phyloP scores from a whole-genome alignment of 2,329 filamentous ascomycete species.

The Colletotrichum nymphaeae region DNA sequence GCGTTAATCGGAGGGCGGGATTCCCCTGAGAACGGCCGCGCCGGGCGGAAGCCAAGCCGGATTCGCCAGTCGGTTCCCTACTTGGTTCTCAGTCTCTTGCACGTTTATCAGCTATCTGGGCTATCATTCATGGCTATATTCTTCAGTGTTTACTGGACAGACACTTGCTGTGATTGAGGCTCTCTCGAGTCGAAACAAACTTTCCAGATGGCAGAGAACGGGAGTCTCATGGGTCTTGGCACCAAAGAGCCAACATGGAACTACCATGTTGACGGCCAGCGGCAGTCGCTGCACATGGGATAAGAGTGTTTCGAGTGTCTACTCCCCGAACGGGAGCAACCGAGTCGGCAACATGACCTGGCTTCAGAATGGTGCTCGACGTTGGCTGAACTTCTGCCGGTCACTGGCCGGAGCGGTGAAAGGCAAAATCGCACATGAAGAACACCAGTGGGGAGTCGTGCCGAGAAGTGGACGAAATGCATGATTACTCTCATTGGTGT shows the following conservation, averaged over 20 bases:
- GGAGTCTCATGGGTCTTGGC: slow-evolving; percentile 21
- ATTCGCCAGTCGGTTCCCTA: background rate
- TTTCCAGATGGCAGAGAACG: background rate
- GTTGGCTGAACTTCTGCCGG: slow-evolving; percentile 18
- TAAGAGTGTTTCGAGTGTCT: slow-evolving; percentile 20
- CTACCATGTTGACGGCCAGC: background rate
- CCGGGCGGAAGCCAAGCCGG: background rate
- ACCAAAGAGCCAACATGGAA: slow-evolving; percentile 12
- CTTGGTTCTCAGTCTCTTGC: background rate
- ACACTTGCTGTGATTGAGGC: background rate
- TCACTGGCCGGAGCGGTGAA: background rate
- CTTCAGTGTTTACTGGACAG: background rate
- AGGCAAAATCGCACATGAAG: background rate
- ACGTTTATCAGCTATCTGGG: background rate
- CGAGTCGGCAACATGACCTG: background rate
- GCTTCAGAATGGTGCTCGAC: background rate
- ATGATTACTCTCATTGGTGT: background rate
- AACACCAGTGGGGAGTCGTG: background rate
- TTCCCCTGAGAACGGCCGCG: background rate
- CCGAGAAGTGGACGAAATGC: background rate
- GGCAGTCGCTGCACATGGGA: slow-evolving; percentile 4
- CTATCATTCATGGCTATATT: background rate
- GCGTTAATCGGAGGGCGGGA: slow-evolving; percentile 3
- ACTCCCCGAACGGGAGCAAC: slow-evolving; percentile 24
- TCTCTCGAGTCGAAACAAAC: background rate